Conservation (phyloP, 169 alveolate genomes). For the Neospora caninum region DNA sequence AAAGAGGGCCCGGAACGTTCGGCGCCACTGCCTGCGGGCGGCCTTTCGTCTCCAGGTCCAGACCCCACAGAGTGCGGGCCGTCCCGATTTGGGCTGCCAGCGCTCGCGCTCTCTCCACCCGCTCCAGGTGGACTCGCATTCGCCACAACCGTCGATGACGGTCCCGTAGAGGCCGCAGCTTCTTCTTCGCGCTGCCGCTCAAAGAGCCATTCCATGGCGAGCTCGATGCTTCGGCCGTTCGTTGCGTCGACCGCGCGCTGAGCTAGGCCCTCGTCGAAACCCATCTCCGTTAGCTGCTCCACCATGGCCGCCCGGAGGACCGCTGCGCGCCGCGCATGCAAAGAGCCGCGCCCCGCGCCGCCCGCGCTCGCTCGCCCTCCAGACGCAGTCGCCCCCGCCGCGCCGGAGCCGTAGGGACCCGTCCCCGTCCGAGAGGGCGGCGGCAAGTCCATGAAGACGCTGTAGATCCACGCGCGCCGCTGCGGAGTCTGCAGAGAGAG, state of each 20-base stretch:
- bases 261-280: conserved; percentile 24
- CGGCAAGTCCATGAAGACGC: conserved; percentile 1
- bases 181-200: conserved; percentile 47
- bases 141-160: not conserved
- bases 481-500: conserved; percentile 16
- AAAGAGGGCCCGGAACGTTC: not conserved
- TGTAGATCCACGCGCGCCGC: conserved; percentile 24
- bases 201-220: conserved; percentile 60
- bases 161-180: not conserved
- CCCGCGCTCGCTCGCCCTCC: not conserved
- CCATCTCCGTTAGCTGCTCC: conserved; percentile 56
- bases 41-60: too few species aligned
- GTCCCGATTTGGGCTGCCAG: too few species aligned
- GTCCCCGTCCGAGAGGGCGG: not conserved
- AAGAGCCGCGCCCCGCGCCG: conserved; percentile 22
- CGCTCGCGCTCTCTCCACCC: too few species aligned
- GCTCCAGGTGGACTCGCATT: too few species aligned
- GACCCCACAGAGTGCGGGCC: too few species aligned
- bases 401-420: not conserved
- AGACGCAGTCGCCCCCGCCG: not conserved
- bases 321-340: conserved; percentile 37
- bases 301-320: conserved; percentile 3
- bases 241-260: conserved; percentile 47
- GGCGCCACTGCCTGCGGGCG: not conserved
- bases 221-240: conserved; percentile 54